Base-by-base conservation (phyloP, 345 rosid species). In the Tarenaya hassleriana region DNA sequence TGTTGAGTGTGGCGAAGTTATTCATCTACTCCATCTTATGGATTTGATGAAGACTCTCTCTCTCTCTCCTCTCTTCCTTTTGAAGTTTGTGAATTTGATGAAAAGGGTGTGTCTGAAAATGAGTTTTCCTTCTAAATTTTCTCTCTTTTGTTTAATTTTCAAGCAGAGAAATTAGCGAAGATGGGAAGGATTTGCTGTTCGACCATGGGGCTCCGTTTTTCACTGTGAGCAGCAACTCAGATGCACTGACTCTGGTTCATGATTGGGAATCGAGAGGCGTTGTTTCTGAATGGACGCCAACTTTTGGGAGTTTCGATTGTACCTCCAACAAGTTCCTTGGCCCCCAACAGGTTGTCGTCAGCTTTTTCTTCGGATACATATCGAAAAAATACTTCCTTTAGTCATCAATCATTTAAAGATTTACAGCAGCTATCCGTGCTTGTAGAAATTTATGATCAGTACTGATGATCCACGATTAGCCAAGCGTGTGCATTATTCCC, bases 161-260 rank as follows among this genome's bases (percentile, higher is more conserved):
- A 16, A 44, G 13, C 48, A 88, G 97, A 48, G 97, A 88, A 70
- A 68, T 69, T 34, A 40, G 70, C 32, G 78, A 71, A 54, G 92
- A 81, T 49, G 89, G 92, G 50, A 71, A 63, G 56, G 92, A 80
- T 72, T 60, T 88, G 34, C 47, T 63, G 67, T 88, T 88, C 56
- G 95, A 88, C 27, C 95, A 88, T 45, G 97, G 97, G 8, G 92
- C 97, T 68, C 95, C 88, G 1, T 88, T 52, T 69, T 85, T 88
- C 58, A 67, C 47, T 45, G 66, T 73, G 35, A 68, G 44, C 62
- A 68, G 44, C 62, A 75, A 81, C 52, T 11, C 64, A 32, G 79
- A 78, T 64, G 85, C 58, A 46, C 34, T 79, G 63, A 42, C 67
- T 19, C 83, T 85, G 59, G 79, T 79, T 60, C 56, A 50, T 39